Evolutionary conservation across 495 filamentous ascomycete genomes (phyloP), one percentile per base, ranked within the genome.

Genomic region (Aspergillus cristatus): DNA sequence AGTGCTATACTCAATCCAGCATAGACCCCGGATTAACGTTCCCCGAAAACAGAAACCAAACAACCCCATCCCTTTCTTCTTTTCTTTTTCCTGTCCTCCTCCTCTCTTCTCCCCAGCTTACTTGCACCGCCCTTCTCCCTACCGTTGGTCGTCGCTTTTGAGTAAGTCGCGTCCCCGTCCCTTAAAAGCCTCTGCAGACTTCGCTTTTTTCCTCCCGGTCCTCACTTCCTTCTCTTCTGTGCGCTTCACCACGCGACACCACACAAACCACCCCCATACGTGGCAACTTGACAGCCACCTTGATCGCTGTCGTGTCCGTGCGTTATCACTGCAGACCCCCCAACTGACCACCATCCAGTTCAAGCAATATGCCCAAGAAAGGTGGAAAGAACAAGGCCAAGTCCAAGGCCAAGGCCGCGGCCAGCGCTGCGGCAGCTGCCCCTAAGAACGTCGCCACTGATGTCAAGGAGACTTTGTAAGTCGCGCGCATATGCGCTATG

Each of bases 391-490:
- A 50, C 32, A 53, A 54, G 44, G 57, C 53, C 37, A 63, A 62
- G 50, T 48, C 46, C 39, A 65, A 63, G 48, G 42, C 38, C 33
- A 57, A 57, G 49, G 49, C 52, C 37, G 49, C 47, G 14, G 54
- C 43, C 25, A 47, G 41, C 17, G 52, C 41, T 31, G 44, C 45
- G 20, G 53, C 51, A 6, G 57, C 45, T 29, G 53, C 51, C 7
- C 55, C 48, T 29, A 61, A 64, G 47, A 55, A 55, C 41, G 49
- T 35, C 34, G 46, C 20, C 20, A 24, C 51, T 7, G 52, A 57
- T 28, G 48, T 59, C 18, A 65, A 67, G 52, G 58, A 59, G 41
- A 42, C 67, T 17, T 42, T 64, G 70, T 74, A 53, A 63, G 65
- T 62, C 28, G 28, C 24, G 15, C 22, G 8, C 8, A 4, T 24